phyloP scores from a whole-genome alignment of 1,284 basidiomycete genomes.

The Cerrena zonata region DNA sequence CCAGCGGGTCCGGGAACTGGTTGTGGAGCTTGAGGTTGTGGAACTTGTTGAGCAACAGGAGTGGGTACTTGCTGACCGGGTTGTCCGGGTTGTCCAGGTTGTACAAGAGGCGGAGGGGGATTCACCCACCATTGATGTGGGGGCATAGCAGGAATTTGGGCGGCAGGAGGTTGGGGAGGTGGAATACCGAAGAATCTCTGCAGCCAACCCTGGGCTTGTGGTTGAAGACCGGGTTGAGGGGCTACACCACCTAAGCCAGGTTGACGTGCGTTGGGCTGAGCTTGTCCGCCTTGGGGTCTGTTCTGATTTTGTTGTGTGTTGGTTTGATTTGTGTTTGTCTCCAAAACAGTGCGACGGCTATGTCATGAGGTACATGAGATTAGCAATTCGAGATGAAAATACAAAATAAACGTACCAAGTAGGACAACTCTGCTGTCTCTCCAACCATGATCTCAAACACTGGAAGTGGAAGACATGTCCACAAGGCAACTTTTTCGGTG shows the following conservation, averaged over 20 bases:
- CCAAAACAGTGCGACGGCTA: constrained; percentile 83
- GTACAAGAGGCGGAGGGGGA: constrained; percentile 13
- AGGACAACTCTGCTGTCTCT: constrained; percentile 91
- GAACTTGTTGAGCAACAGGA: constrained; percentile 10
- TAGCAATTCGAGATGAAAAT: constrained; percentile 3
- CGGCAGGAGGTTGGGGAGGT: constrained; percentile 18
- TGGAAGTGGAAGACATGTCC: constrained; percentile 98
- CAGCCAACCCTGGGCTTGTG: constrained; percentile 33
- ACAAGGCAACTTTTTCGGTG: constrained; percentile 93
- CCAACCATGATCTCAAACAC: constrained; percentile 94
- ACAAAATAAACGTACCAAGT: constrained; percentile 69
- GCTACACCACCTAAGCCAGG: constrained; percentile 25
- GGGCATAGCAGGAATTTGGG: too few species aligned
- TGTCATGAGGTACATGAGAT: constrained; percentile 15
- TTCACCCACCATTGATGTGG: constrained; percentile 6
- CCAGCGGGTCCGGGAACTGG: too few species aligned
- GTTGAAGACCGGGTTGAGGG: constrained; percentile 29
- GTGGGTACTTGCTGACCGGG: constrained; percentile 17
- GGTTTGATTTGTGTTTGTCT: constrained; percentile 34
- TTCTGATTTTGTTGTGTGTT: constrained; percentile 17
- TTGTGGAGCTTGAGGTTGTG: background rate
- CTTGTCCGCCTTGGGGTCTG: constrained; percentile 9
- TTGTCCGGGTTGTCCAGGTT: constrained; percentile 13
- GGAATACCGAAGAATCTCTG: constrained; percentile 44
- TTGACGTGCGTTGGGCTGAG: constrained; percentile 21